These are phyloP conservation scores for Sedum album DNA, from an alignment of 164 flowering plant genomes.

Conservation along the genomic window DNA sequence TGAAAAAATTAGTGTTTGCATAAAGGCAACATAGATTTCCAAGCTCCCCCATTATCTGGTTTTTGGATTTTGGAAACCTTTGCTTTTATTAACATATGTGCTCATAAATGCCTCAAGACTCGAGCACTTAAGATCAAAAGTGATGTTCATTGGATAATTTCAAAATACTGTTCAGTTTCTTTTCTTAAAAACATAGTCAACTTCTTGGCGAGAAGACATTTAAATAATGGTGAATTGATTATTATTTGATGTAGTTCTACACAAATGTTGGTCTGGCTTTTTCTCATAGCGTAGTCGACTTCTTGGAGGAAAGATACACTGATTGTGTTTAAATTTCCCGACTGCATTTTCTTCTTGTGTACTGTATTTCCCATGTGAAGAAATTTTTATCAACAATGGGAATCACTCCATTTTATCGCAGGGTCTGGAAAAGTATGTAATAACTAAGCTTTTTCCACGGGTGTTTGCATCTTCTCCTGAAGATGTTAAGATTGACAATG, in stretches of 20 bases:
- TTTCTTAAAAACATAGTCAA: background rate
- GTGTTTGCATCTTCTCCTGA: slow-evolving; percentile 36
- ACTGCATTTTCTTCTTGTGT: background rate
- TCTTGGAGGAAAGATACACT: background rate
- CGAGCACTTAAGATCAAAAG: background rate
- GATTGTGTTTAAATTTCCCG: background rate
- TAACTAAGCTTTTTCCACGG: slow-evolving; percentile 42
- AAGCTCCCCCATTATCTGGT: no score
- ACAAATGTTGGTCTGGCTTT: background rate
- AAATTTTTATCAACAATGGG: background rate
- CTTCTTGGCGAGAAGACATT: background rate
- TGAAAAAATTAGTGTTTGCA: background rate
- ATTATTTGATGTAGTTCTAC: background rate
- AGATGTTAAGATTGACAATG: slow-evolving; percentile 31
- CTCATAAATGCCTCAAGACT: background rate
- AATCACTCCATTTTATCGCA: slow-evolving; percentile 14
- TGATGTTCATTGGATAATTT: background rate
- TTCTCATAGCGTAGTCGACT: background rate
- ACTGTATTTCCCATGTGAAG: background rate
- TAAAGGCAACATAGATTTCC: background rate
- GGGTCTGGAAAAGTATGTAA: slow-evolving; percentile 53
- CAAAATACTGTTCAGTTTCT: background rate
- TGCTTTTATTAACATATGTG: background rate
- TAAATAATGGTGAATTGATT: background rate
- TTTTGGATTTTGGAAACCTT: background rate